phyloP scores from a whole-genome alignment of 2,329 filamentous ascomycete species.

The Cadophora gregata region DNA sequence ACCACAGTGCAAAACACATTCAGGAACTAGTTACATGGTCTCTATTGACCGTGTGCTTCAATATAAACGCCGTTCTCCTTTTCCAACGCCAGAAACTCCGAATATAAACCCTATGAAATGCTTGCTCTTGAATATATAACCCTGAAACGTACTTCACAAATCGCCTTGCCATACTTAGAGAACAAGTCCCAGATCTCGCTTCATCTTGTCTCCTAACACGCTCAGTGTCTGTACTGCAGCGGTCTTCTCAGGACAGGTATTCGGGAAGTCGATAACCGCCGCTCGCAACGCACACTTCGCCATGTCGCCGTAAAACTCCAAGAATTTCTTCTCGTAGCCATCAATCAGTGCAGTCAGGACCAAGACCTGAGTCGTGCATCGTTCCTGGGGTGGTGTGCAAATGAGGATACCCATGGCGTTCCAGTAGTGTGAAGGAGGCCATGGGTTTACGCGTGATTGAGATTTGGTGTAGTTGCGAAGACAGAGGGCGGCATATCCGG shows the following conservation, averaged over 20 bases:
- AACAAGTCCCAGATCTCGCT: constrained; percentile 5
- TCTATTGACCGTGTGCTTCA: neutral
- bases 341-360: constrained; percentile 76
- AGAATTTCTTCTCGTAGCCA: constrained; percentile 75
- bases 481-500: constrained; percentile 83
- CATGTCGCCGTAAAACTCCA: constrained; percentile 80
- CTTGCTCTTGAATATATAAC: neutral
- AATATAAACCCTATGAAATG: neutral
- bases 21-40: neutral
- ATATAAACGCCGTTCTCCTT: neutral
- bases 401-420: constrained; percentile 74
- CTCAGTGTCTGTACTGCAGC: constrained; percentile 57
- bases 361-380: constrained; percentile 75
- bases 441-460: constrained; percentile 71
- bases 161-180: neutral
- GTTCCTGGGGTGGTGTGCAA: constrained; percentile 71
- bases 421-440: constrained; percentile 85
- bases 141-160: too few relatives aligned
- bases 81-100: neutral
- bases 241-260: constrained; percentile 53
- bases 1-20: neutral
- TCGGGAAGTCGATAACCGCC: constrained; percentile 77
- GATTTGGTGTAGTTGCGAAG: constrained; percentile 81
- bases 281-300: constrained; percentile 73
- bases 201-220: constrained; percentile 56